Evolutionary conservation across 2,329 filamentous ascomycete genomes (phyloP).

Genomic region (Beauveria bassiana): DNA sequence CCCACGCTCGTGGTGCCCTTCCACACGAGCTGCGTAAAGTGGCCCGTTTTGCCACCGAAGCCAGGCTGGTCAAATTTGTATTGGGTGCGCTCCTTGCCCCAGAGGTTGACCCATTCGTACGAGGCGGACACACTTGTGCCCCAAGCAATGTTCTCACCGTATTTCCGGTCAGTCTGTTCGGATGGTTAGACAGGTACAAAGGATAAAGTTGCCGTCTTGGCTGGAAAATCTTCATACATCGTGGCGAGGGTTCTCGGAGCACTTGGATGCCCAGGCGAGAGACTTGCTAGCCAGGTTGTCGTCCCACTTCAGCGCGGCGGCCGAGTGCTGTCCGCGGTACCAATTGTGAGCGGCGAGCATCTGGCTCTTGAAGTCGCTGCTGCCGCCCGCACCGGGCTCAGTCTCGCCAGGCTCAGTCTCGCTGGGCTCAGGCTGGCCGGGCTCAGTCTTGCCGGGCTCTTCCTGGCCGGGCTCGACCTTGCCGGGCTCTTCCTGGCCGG

Average conservation of each 20-base stretch:
- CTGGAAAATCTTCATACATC: neutral
- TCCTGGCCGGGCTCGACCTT: too few species aligned
- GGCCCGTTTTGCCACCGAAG: constrained; percentile 54
- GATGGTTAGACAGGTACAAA: neutral
- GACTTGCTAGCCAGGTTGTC: neutral
- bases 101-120: constrained; percentile 2
- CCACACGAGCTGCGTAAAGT: constrained; percentile 71
- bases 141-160: constrained; percentile 11
- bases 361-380: constrained; percentile 1
- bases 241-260: neutral
- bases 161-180: neutral
- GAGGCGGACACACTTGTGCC: neutral
- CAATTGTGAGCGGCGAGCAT: constrained; percentile 7
- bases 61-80: constrained; percentile 53
- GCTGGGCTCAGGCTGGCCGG: too few species aligned
- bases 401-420: too few species aligned
- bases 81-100: constrained; percentile 35
- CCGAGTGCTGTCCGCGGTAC: constrained; percentile 9
- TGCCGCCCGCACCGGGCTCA: neutral
- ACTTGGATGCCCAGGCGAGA: neutral
- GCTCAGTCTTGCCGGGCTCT: too few species aligned
- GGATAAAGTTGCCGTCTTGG: neutral
- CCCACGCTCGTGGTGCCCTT: constrained; percentile 52
- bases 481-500: too few species aligned
- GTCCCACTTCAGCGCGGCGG: neutral